Evolutionary conservation across 805 yeast genomes (phyloP), one percentile per base, ranked within the genome.

Genomic region (Metschnikowia santaceciliae): DNA sequence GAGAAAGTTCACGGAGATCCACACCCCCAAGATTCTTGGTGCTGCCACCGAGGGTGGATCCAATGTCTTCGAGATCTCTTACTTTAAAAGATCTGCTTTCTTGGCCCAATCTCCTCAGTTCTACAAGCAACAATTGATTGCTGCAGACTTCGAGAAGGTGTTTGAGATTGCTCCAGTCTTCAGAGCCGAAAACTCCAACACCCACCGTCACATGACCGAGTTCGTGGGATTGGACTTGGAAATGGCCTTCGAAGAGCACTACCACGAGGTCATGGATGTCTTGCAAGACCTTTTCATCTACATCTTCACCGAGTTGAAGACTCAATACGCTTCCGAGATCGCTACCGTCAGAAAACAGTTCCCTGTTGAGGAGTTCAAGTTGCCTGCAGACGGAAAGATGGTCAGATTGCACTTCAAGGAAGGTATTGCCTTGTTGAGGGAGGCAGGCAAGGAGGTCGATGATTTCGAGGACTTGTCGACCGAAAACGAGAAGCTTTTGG

Each of bases 201-300:
- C 99, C 19, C 98, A 94, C 72, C 91, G 99, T 76, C 99, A 94
- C 74, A 86, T 94, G 96, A 94, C 99, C 51, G 99, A 94, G 74
- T 94, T 94, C 70, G 88, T 87, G 55, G 99, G 99, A 52, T 83
- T 95, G 63, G 99, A 94, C 78, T 74, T 94, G 74, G 99, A 94
- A 75, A 90, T 94, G 96, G 88, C 97, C 10, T 88, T 94, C 66
- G 98, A 94, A 76, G 97, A 91, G 75, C 97, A 94, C 75, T 94
- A 94, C 71, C 95, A 94, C 66, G 99, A 94, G 76, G 95, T 85
- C 42, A 71, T 80, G 61, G 81, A 78, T 46, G 69, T 77, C 41
- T 70, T 84, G 60, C 75, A 77, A 41, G 91, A 86, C 53, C 77
- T 94, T 72, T 92, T 94, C 64, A 83, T 90, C 59, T 91, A 86